phyloP scores from a whole-genome alignment of 1,139 yeast species.

The Taphrina wiesneri region DNA sequence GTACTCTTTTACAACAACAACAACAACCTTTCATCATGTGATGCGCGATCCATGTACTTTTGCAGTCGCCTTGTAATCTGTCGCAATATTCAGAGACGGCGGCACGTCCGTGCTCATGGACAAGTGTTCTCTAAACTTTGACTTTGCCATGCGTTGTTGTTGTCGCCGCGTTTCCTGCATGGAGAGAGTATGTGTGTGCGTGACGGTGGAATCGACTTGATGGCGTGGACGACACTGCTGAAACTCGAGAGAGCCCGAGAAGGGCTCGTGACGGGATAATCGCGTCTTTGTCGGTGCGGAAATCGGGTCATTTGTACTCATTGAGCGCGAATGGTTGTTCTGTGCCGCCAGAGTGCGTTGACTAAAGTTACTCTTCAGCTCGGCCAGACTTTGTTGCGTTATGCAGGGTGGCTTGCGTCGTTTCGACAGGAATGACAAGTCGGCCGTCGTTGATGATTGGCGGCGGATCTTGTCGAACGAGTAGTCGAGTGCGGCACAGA shows the following conservation, averaged over 20 bases:
- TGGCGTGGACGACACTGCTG: background rate
- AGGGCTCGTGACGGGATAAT: background rate
- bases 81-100: background rate
- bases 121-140: conserved; percentile 4
- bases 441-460: background rate
- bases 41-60: background rate
- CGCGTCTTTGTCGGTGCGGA: background rate
- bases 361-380: background rate
- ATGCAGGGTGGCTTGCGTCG: background rate
- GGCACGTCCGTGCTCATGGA: background rate
- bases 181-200: no score
- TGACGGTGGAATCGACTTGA: no score
- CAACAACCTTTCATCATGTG: background rate
- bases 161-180: background rate
- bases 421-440: background rate
- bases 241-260: background rate
- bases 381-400: background rate
- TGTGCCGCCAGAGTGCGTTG: background rate
- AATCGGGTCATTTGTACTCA: background rate
- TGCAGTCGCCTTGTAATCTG: no score
- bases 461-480: background rate
- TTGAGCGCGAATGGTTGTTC: background rate
- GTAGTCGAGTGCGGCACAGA: conserved; percentile 7
- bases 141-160: background rate
- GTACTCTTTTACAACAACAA: background rate